These are phyloP conservation scores for Bipolaris cookei DNA, from an alignment of 2,329 filamentous ascomycete genomes.

Conservation along the genomic window DNA sequence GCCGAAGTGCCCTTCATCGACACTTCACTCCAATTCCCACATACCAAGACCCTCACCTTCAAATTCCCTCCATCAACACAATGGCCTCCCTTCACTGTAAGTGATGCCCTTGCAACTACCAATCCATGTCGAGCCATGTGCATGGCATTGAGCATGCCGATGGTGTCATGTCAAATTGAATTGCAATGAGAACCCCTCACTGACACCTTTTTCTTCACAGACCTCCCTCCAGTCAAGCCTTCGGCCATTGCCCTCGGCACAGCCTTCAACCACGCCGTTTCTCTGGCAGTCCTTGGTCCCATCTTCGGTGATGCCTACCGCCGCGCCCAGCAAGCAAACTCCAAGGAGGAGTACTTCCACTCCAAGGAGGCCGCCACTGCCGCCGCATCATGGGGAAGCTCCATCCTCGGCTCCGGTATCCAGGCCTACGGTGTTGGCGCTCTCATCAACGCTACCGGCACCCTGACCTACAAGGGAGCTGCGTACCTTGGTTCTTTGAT, in stretches of 20 bases:
- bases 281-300: slow-evolving; percentile 83
- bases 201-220: slow-evolving; percentile 44
- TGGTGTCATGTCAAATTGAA: neutral
- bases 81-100: slow-evolving; percentile 67
- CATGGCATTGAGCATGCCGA: neutral
- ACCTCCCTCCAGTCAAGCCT: slow-evolving; percentile 88
- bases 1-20: slow-evolving; percentile 23
- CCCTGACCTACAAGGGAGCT: slow-evolving; percentile 94
- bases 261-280: slow-evolving; percentile 91
- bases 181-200: neutral
- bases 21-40: slow-evolving; percentile 17
- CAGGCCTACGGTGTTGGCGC: slow-evolving; percentile 91
- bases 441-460: slow-evolving; percentile 87
- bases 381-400: slow-evolving; percentile 87
- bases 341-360: slow-evolving; percentile 94
- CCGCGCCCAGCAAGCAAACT: slow-evolving; percentile 87
- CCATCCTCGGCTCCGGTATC: slow-evolving; percentile 83
- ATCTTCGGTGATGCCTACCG: slow-evolving; percentile 95
- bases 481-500: slow-evolving; percentile 90
- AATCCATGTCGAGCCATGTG: neutral
- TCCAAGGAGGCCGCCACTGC: slow-evolving; percentile 91
- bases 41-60: slow-evolving; percentile 22
- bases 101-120: slow-evolving; percentile 30
- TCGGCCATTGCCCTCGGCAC: slow-evolving; percentile 97
- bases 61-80: slow-evolving; percentile 44